phyloP scores from a whole-genome alignment of 306 rosid genomes.

The Cyamopsis tetragonoloba region DNA sequence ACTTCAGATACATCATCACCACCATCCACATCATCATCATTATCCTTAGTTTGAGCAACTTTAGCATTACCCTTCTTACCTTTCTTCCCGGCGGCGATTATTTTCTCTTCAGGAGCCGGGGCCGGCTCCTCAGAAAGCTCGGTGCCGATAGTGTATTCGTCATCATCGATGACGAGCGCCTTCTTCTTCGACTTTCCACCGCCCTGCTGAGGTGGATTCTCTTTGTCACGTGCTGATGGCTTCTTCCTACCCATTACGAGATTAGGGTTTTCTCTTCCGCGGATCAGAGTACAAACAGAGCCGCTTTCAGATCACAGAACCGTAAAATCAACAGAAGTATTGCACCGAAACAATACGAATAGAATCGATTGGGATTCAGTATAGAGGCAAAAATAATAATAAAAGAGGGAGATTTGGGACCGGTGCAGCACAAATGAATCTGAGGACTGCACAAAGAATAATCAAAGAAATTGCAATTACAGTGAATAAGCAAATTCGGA shows the following conservation, averaged over 20 bases:
- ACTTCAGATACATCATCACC: constrained; percentile 47
- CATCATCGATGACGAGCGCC: constrained; percentile 61
- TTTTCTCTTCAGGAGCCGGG: constrained; percentile 44
- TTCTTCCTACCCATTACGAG: constrained; percentile 77
- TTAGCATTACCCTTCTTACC: constrained; percentile 63
- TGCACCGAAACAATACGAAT: background rate
- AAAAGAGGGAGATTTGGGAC: background rate
- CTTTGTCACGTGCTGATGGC: constrained; percentile 63
- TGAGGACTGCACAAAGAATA: background rate
- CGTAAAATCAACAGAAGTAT: background rate
- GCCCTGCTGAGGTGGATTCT: constrained; percentile 39
- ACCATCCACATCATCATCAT: constrained; percentile 38
- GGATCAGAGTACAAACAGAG: constrained; percentile 17
- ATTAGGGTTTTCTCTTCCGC: constrained; percentile 28
- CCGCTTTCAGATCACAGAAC: constrained; percentile 16
- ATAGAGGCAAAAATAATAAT: too few relatives aligned
- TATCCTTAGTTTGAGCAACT: constrained; percentile 28
- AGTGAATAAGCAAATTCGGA: background rate
- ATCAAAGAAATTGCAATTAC: background rate
- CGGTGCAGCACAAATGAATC: background rate
- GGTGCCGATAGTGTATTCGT: constrained; percentile 66
- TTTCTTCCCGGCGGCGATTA: constrained; percentile 56
- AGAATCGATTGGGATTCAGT: background rate
- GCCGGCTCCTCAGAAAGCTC: constrained; percentile 60
- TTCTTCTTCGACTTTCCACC: constrained; percentile 82